Evolutionary conservation across 2,329 filamentous ascomycete species (phyloP).

Genomic region (Colletotrichum incanum): DNA sequence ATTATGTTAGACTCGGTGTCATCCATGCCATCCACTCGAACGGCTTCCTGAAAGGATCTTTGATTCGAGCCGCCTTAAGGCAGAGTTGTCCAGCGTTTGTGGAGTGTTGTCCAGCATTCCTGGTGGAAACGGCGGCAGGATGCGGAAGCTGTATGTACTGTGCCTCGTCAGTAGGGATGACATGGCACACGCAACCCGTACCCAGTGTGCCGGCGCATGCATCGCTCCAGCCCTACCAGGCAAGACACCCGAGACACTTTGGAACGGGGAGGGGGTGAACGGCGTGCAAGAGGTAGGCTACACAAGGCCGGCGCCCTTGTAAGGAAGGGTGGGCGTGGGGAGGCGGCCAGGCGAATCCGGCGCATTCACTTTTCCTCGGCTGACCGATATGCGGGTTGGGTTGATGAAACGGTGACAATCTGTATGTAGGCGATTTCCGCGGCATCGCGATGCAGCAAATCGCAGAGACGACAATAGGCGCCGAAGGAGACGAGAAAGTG

Average conservation of each 20-base stretch:
- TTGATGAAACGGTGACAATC: neutral
- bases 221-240: slow-evolving; percentile 35
- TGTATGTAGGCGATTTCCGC: slow-evolving; percentile 11
- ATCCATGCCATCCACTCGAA: neutral
- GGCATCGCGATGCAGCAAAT: neutral
- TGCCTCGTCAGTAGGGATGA: slow-evolving; percentile 2
- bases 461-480: slow-evolving; percentile 1
- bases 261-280: neutral
- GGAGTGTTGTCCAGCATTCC: neutral
- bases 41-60: neutral
- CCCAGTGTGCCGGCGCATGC: slow-evolving; percentile 12
- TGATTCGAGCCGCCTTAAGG: neutral
- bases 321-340: neutral
- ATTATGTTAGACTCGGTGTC: neutral
- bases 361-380: slow-evolving; percentile 1
- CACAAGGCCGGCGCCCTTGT: neutral
- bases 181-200: neutral
- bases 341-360: slow-evolving; percentile 1
- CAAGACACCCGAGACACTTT: slow-evolving; percentile 10
- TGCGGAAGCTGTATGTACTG: neutral
- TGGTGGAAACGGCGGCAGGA: neutral
- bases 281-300: neutral
- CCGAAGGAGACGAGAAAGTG: slow-evolving; percentile 4
- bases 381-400: slow-evolving; percentile 5
- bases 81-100: no score